Percentiles rank a stretch among this genome's conserved stretches.
phyloP scores from a whole-genome alignment of 441 rosid species.

The Populus hybrid region DNA sequence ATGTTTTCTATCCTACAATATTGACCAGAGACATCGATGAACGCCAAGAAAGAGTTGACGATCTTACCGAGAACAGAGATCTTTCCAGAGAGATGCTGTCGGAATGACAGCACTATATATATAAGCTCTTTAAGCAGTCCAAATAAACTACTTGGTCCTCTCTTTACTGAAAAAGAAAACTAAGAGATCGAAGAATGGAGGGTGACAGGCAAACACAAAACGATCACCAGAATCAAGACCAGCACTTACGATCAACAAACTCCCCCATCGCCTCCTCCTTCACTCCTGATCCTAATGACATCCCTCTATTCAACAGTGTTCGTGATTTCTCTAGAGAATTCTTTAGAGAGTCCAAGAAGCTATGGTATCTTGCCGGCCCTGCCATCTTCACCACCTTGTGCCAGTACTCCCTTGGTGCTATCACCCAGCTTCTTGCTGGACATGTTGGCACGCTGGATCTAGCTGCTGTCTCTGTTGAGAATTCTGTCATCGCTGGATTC shows the following conservation, averaged over 20 bases:
- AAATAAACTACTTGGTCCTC: background rate
- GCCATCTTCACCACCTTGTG: conserved; percentile 42
- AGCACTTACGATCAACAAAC: background rate
- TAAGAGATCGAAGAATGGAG: background rate
- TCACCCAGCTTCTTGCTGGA: conserved; percentile 42
- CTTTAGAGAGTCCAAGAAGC: conserved; percentile 26
- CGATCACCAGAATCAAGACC: background rate
- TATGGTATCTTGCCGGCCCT: conserved; percentile 42
- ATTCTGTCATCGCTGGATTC: conserved; percentile 43
- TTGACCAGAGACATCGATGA: background rate
- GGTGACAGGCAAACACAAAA: background rate
- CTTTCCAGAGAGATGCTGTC: no score
- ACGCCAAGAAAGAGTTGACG: background rate
- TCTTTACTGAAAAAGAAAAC: background rate
- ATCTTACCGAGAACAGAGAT: background rate
- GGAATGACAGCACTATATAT: background rate
- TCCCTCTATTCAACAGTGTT: conserved; percentile 13
- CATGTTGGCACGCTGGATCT: conserved; percentile 35
- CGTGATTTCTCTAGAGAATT: conserved; percentile 30
- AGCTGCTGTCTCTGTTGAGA: conserved; percentile 42
- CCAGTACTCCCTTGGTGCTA: conserved; percentile 43
- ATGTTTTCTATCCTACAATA: background rate
- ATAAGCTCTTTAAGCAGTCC: background rate
- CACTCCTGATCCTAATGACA: background rate
- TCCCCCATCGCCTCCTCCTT: background rate